Base-by-base conservation (phyloP, 371 early-diverging fungal genomes). In the Apophysomyces sp. region DNA sequence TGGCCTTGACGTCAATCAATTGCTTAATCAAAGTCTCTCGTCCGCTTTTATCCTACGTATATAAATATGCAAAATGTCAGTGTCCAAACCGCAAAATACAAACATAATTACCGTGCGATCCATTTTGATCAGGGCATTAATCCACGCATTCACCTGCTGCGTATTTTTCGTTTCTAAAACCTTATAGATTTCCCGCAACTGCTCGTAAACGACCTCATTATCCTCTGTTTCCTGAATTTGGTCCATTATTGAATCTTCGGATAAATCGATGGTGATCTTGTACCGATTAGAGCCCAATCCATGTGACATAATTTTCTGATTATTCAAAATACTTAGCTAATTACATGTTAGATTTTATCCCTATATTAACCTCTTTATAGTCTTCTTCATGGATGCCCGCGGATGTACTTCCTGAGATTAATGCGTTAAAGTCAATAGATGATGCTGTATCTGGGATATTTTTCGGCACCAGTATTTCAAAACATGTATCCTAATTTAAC, bases 241-340 rank as follows among this genome's bases (percentile, higher is more conserved):
- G 12, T 76, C 74, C 49, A 79, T 73, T 0, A 82, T 62, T 0
- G 83, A 72, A 6, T 73, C 74, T 15, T 81, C 79, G 4, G 82
- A 75, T 37, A 89, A 49, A 41, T 80, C 73, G 59, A 90, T 77
- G 8, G 81, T 78, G 30, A 91, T 75, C 31, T 71, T 76, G 44
- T 89, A 89, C 2, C 88, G 77, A 56, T 77, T 83, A 2, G 87
- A 85, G 4, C 87, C 90, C 49, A 91, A 76, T 4, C 87, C 88
- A 59, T 80, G 76, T 0, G 74, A 75, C 54, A 66, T 8, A 18
- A 70, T 71, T 41, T 31, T 65, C 83, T 68, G 60, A 28, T 18
- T 15, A 11, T 51, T 0, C 6, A n/a, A 41, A 44, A 60, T 58
- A 12, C 59, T 62, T 21, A 58, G 18, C 0, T 41, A 6, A 52